Conservation (phyloP, 371 early-diverging fungal species). For the Conidiobolus coronatus region DNA sequence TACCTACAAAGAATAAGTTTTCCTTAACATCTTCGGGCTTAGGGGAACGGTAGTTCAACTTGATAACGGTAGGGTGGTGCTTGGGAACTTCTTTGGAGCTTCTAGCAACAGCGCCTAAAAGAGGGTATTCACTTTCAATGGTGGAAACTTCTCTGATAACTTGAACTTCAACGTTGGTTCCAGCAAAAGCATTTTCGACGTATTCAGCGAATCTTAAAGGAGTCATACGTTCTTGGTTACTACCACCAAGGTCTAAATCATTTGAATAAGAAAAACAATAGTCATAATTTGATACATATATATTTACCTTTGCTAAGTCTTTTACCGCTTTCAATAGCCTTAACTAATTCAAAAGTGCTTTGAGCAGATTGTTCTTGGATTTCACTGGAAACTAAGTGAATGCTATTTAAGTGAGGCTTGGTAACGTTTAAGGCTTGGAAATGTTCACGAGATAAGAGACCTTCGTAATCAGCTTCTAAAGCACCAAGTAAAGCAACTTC, state of each 20-base stretch:
- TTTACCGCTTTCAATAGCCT: constrained; percentile 53
- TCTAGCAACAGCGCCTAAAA: constrained; percentile 60
- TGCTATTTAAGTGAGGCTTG: constrained; percentile 19
- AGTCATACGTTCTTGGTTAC: constrained; percentile 72
- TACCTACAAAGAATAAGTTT: constrained; percentile 68
- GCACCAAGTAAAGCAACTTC: constrained; percentile 52
- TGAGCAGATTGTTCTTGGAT: constrained; percentile 11
- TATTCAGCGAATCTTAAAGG: constrained; percentile 50
- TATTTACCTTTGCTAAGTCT: constrained; percentile 31
- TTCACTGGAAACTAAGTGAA: constrained; percentile 18
- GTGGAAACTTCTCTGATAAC: constrained; percentile 35
- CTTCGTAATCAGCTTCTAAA: constrained; percentile 43
- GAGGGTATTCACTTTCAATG: constrained; percentile 56
- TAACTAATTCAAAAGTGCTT: constrained; percentile 15
- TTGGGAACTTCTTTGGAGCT: constrained; percentile 46
- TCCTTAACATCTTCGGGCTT: constrained; percentile 54
- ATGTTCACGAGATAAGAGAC: constrained; percentile 61
- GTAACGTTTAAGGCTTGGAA: constrained; percentile 14
- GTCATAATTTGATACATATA: background rate
- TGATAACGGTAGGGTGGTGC: constrained; percentile 56
- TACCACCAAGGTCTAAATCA: constrained; percentile 44
- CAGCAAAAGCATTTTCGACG: constrained; percentile 26
- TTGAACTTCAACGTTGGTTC: constrained; percentile 26
- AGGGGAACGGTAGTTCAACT: constrained; percentile 50
- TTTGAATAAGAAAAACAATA: background rate